Evolutionary conservation across 225 moss, liverwort and hornwort species (phyloP), one percentile per base, ranked within the genome.

Genomic region (Antitrichia curtipendula): DNA sequence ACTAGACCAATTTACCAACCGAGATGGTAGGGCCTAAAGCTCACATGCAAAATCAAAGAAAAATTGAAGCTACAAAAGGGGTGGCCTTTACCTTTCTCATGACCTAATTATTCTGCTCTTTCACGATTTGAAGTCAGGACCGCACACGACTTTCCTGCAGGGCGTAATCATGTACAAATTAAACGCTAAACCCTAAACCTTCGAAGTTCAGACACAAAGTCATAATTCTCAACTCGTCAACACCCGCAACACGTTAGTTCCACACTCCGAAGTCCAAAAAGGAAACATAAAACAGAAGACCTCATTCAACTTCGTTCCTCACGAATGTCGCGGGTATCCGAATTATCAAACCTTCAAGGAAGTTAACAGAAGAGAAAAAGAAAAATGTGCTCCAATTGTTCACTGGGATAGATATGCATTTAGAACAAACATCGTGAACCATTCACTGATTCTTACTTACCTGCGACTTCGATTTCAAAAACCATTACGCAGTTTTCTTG

Each of bases 141-240:
- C 90, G 52, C 74, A 74, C 3, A 25, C 27, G 77, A 56, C 86
- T 89, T 72, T 64, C 73, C 70, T 89, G 77, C 38, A 91, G 41
- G 19, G 76, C 93, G 32, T 88, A 88, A 27, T 84, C 78, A 76
- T 86, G 87, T 53, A 90, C 88, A 88, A 52, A 38, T 61, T 91
- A 63, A 63, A 70, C 40, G 87, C 90, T 88, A 86, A 89, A 81
- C 47, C 81, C 62, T 61, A 62, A 38, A 15, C 14, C 61, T 47
- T 83, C 66, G 58, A 83, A 76, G 58, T 66, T 52, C 54, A 65
- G 53, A 58, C 20, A 56, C 43, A 36, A 20, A 45, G 47, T 47
- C 84, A 74, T 15, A n/a, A 34, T 14, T 61, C 47, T 71, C 57
- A 58, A 70, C 54, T 58, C 24, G 16, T 84, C 45, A 43, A 45